Evolutionary conservation across 1,284 basidiomycete species (phyloP), one percentile per base, ranked within the genome.

Genomic region (Boletus semigastroideus): DNA sequence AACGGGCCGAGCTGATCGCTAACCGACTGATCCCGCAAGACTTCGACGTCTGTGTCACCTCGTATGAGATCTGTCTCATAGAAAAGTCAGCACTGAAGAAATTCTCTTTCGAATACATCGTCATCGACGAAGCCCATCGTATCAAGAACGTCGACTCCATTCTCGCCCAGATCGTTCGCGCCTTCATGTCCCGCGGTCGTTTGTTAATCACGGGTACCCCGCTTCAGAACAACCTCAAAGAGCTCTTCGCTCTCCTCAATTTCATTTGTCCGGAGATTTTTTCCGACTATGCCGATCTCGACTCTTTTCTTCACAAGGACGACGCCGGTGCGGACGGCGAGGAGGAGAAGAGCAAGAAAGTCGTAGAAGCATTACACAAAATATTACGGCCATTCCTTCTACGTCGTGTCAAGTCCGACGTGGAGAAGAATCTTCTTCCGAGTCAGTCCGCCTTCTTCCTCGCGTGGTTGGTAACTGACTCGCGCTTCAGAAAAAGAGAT

Each of bases 131-230:
- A 74, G 97, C 96, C 1, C 97, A 99, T 67, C 90, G 96, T 36
- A 99, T 99, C 83, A 99, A 99, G 78, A 99, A 99, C 64, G 94
- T 96, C 63, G 94, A 99, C 69, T 98, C 94, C 28, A 90, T 98
- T 63, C 82, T 99, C 12, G 90, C 89, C 16, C 94, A 98, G 73
- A 98, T 99, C 64, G 94, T 99, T 48, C 86, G 96, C 55, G 79
- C 90, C 4, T 99, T 98, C 73, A 84, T 84, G 61, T 92, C 89
- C 42, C 84, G 96, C 39, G 93, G 92, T 1, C 79, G 97, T 33
- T 75, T 99, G 51, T 78, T 99, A 49, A 99, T 99, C 65, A 99
- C 96, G 1, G 97, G 96, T 33, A 99, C 96, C 14, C 97, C 96
- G 1, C 77, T 99, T 43, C 97, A 98, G 73, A 99, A 99, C 76